Evolutionary conservation across 805 yeast genomes (phyloP).

Genomic region (Candida yuanshanica): DNA sequence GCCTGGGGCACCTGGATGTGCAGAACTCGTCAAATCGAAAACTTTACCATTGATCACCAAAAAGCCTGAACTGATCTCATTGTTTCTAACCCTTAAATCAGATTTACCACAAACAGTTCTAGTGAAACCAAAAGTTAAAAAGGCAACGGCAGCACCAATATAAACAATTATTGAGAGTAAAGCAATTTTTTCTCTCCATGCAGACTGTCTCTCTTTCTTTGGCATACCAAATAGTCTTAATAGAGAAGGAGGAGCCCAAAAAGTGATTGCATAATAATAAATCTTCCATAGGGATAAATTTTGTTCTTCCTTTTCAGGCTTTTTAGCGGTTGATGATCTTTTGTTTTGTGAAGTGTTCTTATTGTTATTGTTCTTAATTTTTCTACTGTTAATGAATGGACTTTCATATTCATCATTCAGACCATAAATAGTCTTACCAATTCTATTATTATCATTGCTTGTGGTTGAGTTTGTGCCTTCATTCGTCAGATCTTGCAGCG

Average conservation of each 20-base stretch:
- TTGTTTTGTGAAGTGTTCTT: conserved; percentile 1
- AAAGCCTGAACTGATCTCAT: conserved; percentile 53
- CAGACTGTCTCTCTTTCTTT: conserved; percentile 77
- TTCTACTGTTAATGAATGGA: conserved; percentile 12
- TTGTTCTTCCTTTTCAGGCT: conserved; percentile 5
- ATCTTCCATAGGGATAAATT: conserved; percentile 59
- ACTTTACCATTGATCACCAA: conserved; percentile 80
- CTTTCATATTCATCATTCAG: conserved; percentile 51
- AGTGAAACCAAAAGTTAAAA: conserved; percentile 85
- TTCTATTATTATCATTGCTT: conserved; percentile 11
- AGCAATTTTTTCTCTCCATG: conserved; percentile 96
- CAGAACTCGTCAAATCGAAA: conserved; percentile 61
- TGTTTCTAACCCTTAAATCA: conserved; percentile 46
- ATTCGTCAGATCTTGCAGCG: conserved; percentile 16
- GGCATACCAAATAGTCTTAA: conserved; percentile 70
- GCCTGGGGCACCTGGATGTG: conserved; percentile 83
- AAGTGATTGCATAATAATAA: conserved; percentile 76
- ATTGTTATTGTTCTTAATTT: conserved; percentile 2
- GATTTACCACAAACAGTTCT: conserved; percentile 62
- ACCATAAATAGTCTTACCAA: conserved; percentile 50
- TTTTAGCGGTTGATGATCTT: conserved; percentile 1
- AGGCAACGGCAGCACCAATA: conserved; percentile 77
- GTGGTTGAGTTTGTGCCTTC: conserved; percentile 1
- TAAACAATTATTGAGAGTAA: conserved; percentile 67
- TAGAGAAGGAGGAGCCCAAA: conserved; percentile 86